These are phyloP conservation scores for Myxozyma melibiosi DNA, from an alignment of 805 yeast genomes.

Conservation along the genomic window DNA sequence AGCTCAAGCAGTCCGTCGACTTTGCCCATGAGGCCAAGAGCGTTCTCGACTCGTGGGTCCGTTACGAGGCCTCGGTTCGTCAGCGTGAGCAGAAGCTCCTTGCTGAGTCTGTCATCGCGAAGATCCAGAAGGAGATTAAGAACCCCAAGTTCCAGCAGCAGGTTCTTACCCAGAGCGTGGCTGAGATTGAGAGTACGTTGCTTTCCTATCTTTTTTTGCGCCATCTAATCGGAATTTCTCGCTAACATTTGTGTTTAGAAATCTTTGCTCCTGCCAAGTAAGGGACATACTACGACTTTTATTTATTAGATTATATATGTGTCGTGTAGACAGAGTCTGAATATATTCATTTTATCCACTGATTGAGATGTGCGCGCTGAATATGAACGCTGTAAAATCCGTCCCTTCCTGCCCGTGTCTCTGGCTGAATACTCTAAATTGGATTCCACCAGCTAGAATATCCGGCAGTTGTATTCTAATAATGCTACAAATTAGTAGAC, in stretches of 20 bases:
- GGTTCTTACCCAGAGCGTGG: constrained; percentile 85
- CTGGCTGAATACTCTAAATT: too few relatives aligned
- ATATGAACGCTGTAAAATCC: too few relatives aligned
- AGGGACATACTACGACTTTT: background rate
- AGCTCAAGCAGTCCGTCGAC: constrained; percentile 86
- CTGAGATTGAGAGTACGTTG: constrained; percentile 89
- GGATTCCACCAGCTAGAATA: too few relatives aligned
- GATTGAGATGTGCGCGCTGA: too few relatives aligned
- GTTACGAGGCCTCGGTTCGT: constrained; percentile 95
- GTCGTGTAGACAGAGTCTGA: constrained; percentile 5
- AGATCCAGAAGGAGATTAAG: constrained; percentile 80
- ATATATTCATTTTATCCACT: too few relatives aligned
- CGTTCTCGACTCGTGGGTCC: constrained; percentile 97
- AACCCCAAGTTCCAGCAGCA: constrained; percentile 92
- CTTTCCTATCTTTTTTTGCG: constrained; percentile 44
- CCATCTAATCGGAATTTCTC: background rate
- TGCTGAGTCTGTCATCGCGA: constrained; percentile 79
- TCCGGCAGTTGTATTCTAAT: too few relatives aligned
- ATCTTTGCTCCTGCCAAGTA: constrained; percentile 28
- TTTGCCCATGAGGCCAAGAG: constrained; percentile 89
- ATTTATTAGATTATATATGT: background rate
- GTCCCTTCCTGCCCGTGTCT: too few relatives aligned
- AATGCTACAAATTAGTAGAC: too few relatives aligned
- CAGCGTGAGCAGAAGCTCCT: constrained; percentile 94
- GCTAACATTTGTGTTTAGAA: constrained; percentile 10